Evolutionary conservation across 495 filamentous ascomycete species (phyloP), one percentile per base, ranked within the genome.

Genomic region (Hyaloscypha finlandica): DNA sequence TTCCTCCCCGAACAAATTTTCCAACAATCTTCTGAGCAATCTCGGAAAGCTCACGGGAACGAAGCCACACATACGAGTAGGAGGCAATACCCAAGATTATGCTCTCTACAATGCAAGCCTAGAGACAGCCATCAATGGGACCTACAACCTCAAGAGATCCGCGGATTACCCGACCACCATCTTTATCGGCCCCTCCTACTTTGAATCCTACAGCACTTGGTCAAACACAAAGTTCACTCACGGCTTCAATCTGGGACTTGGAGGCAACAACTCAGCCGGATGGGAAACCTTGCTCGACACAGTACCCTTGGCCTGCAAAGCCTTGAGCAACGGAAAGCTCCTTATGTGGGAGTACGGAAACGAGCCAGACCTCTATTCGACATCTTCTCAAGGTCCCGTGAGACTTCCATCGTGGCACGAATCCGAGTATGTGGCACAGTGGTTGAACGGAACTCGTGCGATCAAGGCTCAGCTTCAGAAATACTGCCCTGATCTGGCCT

Each of bases 321-420:
- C 85, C 9, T 73, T 89, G 6, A 73, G 77, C 35, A 76, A 71
- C 9, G 82, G 78, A 19, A 73, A 69, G 52, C 74, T 90, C 20
- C 77, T 83, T 30, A 76, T 77, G 64, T 90, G 86, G 87, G 83
- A 86, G 62, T 82, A 88, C 68, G 89, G 88, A 19, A 90, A 91
- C 65, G 89, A 91, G 75, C 87, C 88, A 0, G 88, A 91, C 70
- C 76, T 90, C 30, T 90, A 77, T 72, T 81, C 81, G 22, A 84
- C 81, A 4, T 84, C 82, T 32, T 68, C 81, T 14, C 84, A 85
- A 63, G 84, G 85, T 0, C 74, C 77, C 3, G 81, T 85, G 56
- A 75, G 88, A 32, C 83, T 86, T 12, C 51, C 80, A 0, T 74
- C 68, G 59, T 91, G 86, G 83, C 80, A 77, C 45, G 89, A 90